Conservation (phyloP, 495 filamentous ascomycete species). For the Polyplosphaeria fusca region DNA sequence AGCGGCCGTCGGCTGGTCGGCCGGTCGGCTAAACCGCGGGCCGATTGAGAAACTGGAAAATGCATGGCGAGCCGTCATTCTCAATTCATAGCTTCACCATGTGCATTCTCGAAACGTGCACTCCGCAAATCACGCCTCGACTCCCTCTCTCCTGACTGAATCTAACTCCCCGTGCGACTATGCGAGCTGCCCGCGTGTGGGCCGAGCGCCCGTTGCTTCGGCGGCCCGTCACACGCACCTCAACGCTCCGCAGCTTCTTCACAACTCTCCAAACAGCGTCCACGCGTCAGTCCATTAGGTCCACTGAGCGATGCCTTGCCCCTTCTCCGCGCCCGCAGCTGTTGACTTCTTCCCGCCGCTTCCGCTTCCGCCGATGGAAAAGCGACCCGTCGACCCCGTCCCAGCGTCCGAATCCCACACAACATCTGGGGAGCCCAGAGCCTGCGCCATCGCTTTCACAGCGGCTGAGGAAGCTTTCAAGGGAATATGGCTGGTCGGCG, state of each 20-base stretch:
- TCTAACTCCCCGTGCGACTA: too few relatives aligned
- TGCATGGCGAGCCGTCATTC: too few relatives aligned
- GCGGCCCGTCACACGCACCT: neutral
- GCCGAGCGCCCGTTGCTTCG: too few relatives aligned
- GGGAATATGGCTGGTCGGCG: constrained; percentile 92
- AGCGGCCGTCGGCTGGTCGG: too few relatives aligned
- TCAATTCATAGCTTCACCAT: too few relatives aligned
- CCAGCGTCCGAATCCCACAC: constrained; percentile 33
- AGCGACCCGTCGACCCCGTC: constrained; percentile 24
- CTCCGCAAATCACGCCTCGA: too few relatives aligned
- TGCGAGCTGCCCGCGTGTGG: too few relatives aligned
- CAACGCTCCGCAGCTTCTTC: constrained; percentile 17
- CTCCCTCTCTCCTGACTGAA: too few relatives aligned
- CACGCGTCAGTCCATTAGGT: too few relatives aligned
- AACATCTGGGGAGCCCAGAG: constrained; percentile 35
- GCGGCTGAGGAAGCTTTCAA: constrained; percentile 74
- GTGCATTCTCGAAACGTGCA: too few relatives aligned
- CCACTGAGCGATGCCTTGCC: neutral
- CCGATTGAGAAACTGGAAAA: too few relatives aligned
- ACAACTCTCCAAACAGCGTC: neutral
- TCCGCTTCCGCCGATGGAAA: constrained; percentile 30
- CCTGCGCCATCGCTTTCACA: constrained; percentile 56
- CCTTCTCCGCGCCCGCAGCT: neutral
- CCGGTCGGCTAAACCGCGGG: too few relatives aligned
- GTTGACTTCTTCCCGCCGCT: constrained; percentile 11